Evolutionary conservation across 352 stramenopile genomes (phyloP), one percentile per base, ranked within the genome.

Genomic region (Globisporangium paddicum): DNA sequence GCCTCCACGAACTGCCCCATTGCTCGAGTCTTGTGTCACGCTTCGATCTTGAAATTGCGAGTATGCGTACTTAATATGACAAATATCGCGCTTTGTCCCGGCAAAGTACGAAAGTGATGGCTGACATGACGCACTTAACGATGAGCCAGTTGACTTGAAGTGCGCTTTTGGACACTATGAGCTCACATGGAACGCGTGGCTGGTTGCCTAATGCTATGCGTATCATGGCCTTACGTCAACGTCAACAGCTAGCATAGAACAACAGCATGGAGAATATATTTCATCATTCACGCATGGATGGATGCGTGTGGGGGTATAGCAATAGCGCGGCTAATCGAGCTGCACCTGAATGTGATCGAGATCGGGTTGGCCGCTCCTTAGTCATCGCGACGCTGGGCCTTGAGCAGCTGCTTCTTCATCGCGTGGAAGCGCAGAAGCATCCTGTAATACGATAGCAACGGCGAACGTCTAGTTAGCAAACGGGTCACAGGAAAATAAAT

Each of bases 401-500:
- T 77, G 16, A 92, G 63, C 51, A 92, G 56, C 56, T 90, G 68
- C 63, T 92, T 92, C 73, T 90, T 90, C 56, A 92, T 67, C 18
- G 82, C 79, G 59, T 92, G 82, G 63, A 92, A 92, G 55, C 79
- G 78, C 30, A 88, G 65, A 40, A 92, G 64, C 82, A 92, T 92
- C 77, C 79, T 89, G 5, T 21, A 0, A 26, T 10, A 21, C 23
- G 53, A 6, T 8, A 63, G 5, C 16, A 47, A 6, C 2, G 5
- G n/a, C 32, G 28, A 16, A 16, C 2, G 3, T 25, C 3, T 16
- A 14, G 46, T 53, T 18, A 53, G 46, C n/a, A 25, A 21, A 49
- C 16, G 13, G 18, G 35, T 13, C 28, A 32, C 13, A 2, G 6
- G 23, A 42, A 28, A 30, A 16, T 23, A 37, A 11, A 21, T 18